Conservation (phyloP, 1,284 basidiomycete genomes). For the Heterobasidion annosum region DNA sequence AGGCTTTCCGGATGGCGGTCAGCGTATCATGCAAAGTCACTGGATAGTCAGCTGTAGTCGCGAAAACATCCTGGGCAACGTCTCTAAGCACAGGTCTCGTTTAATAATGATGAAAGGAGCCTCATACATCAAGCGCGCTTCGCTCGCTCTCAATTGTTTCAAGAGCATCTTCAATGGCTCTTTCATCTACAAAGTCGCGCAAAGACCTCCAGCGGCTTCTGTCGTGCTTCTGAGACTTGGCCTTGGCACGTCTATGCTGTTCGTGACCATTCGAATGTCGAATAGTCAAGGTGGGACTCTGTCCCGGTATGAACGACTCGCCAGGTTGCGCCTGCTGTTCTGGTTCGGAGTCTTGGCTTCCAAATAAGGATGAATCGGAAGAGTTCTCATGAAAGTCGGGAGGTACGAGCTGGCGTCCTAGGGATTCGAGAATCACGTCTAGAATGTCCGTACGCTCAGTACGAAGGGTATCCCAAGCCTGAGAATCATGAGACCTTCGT, state of each 20-base stretch:
- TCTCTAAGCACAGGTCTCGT: neutral
- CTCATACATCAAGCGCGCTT: conserved; percentile 52
- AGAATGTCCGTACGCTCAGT: conserved; percentile 49
- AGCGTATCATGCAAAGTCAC: conserved; percentile 50
- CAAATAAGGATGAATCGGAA: conserved; percentile 63
- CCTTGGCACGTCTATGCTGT: conserved; percentile 15
- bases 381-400: conserved; percentile 64
- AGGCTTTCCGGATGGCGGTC: conserved; percentile 37
- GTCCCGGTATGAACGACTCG: conserved; percentile 10
- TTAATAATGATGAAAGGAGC: neutral
- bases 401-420: conserved; percentile 63
- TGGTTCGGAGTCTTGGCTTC: conserved; percentile 50
- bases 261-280: conserved; percentile 7
- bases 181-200: conserved; percentile 75
- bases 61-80: conserved; percentile 43
- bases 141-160: conserved; percentile 66
- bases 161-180: conserved; percentile 63
- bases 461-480: conserved; percentile 67
- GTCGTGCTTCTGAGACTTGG: conserved; percentile 26
- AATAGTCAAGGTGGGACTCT: conserved; percentile 21
- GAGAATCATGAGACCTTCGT: neutral
- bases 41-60: conserved; percentile 55
- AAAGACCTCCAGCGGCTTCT: conserved; percentile 67
- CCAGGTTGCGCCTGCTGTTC: conserved; percentile 10
- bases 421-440: conserved; percentile 59